Percentiles rank a stretch among this genome's conserved stretches.
Evolutionary conservation across 2,329 filamentous ascomycete species (phyloP).

Genomic region (Fusarium burgessii): DNA sequence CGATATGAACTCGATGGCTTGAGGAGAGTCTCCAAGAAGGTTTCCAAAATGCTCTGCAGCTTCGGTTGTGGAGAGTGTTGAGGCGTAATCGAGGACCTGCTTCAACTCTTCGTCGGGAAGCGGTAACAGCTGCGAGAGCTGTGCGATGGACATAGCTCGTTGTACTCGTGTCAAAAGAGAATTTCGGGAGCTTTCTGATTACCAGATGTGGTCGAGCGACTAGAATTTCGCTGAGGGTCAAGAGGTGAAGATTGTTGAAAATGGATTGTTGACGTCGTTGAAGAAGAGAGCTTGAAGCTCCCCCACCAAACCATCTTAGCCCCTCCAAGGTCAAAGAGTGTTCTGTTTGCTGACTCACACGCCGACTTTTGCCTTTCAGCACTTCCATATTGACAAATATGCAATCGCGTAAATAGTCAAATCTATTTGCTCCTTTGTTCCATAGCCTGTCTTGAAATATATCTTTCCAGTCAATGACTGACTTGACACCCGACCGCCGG

Average conservation of each 20-base stretch:
- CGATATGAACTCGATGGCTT: constrained; percentile 80
- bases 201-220: not conserved
- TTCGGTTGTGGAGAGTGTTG: constrained; percentile 79
- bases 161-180: not conserved
- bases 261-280: constrained; percentile 34
- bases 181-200: not conserved
- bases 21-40: constrained; percentile 86
- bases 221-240: not conserved
- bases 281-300: constrained; percentile 38
- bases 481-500: not conserved
- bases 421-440: not conserved
- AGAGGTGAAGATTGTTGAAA: not conserved
- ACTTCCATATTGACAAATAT: not conserved
- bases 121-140: constrained; percentile 83
- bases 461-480: not conserved
- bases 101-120: constrained; percentile 86
- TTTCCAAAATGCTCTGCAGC: constrained; percentile 89
- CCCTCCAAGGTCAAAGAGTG: constrained; percentile 28
- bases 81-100: constrained; percentile 86
- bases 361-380: constrained; percentile 14
- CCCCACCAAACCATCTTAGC: constrained; percentile 30
- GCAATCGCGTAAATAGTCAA: not conserved
- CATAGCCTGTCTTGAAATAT: not conserved
- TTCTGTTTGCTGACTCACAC: constrained; percentile 38
- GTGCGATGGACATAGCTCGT: constrained; percentile 66